Percentiles rank a stretch among this genome's conserved stretches.
These are phyloP conservation scores for Geosmithia morbida DNA, from an alignment of 2,329 filamentous ascomycete species.

Conservation along the genomic window DNA sequence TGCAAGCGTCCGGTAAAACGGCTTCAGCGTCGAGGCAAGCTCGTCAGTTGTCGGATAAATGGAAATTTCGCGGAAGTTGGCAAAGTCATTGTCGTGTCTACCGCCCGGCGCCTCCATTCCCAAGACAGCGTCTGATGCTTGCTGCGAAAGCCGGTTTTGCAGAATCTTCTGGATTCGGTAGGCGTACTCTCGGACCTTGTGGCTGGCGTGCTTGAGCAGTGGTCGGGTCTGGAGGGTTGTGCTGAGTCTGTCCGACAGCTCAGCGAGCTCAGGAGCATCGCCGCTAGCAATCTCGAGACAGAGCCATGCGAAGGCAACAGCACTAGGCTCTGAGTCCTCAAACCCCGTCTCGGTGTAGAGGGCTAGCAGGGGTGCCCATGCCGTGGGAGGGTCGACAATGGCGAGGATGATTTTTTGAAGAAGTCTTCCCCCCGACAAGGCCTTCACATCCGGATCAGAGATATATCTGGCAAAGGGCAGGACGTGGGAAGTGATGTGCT, in stretches of 20 bases:
- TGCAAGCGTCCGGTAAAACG: slow-evolving; percentile 22
- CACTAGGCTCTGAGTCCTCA: slow-evolving; percentile 12
- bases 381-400: slow-evolving; percentile 34
- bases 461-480: slow-evolving; percentile 23
- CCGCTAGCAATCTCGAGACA: slow-evolving; percentile 28
- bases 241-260: not conserved
- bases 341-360: slow-evolving; percentile 14
- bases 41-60: slow-evolving; percentile 35
- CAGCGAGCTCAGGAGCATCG: slow-evolving; percentile 5
- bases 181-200: slow-evolving; percentile 10
- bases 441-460: slow-evolving; percentile 26
- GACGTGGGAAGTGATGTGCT: slow-evolving; percentile 15
- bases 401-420: slow-evolving; percentile 28
- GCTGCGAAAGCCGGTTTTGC: not conserved
- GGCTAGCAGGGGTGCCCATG: slow-evolving; percentile 35
- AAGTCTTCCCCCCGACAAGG: slow-evolving; percentile 32
- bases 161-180: slow-evolving; percentile 25
- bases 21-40: slow-evolving; percentile 25
- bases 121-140: too few species aligned
- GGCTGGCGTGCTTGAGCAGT: slow-evolving; percentile 10
- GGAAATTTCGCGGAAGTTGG: slow-evolving; percentile 26
- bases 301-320: slow-evolving; percentile 29
- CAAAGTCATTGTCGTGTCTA: slow-evolving; percentile 33
- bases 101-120: not conserved
- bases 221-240: slow-evolving; percentile 9